A percentile compares a stretch with the other conserved stretches of the same genome.
Conservation (phyloP, 345 rosid species). For the Brassica juncea region DNA sequence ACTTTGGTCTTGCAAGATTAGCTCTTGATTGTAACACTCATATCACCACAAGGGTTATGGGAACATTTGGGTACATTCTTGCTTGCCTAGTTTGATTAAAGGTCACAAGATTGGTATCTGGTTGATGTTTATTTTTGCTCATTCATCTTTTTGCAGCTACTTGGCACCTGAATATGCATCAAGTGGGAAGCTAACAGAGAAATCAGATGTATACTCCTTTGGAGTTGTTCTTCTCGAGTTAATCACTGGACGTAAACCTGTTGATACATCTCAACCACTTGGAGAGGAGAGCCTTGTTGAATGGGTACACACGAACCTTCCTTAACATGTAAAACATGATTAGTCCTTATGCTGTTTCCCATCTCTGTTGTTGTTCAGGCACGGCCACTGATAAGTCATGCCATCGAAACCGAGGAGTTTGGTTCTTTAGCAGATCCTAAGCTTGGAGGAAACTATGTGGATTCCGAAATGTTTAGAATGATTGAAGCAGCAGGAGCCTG, state of each 20-base stretch:
- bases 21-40: conserved; percentile 88
- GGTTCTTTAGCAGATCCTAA: conserved; percentile 73
- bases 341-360: not conserved
- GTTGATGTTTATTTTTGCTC: not conserved
- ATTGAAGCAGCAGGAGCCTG: conserved; percentile 95
- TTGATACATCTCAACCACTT: conserved; percentile 78
- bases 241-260: conserved; percentile 93
- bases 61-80: conserved; percentile 88
- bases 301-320: conserved; percentile 60
- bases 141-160: conserved; percentile 48
- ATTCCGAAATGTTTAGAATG: conserved; percentile 80
- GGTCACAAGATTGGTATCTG: not conserved
- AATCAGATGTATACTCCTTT: conserved; percentile 85
- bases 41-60: conserved; percentile 91
- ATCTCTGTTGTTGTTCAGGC: conserved; percentile 51
- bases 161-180: conserved; percentile 99
- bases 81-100: not conserved
- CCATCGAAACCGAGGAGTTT: conserved; percentile 65
- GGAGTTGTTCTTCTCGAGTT: conserved; percentile 97
- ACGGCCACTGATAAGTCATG: conserved; percentile 79
- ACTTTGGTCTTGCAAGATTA: conserved; percentile 96
- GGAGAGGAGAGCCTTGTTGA: conserved; percentile 97
- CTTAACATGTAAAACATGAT: not conserved
- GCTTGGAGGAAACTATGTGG: conserved; percentile 64
- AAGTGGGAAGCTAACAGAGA: conserved; percentile 51